Evolutionary conservation across 345 rosid species (phyloP), one percentile per base, ranked within the genome.

Genomic region (Gossypium raimondii): DNA sequence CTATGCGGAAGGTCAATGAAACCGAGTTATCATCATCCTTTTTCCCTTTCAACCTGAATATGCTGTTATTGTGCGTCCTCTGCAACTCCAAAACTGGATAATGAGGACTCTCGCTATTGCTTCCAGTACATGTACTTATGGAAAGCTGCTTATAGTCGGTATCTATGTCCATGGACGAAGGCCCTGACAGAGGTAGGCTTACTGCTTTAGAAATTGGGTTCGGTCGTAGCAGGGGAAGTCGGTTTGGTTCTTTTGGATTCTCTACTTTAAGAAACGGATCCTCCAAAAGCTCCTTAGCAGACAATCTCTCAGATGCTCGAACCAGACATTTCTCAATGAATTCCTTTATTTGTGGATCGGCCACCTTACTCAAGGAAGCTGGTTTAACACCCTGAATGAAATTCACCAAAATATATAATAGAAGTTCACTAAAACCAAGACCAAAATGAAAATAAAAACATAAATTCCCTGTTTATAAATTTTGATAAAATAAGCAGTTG

Each of bases 251-350:
- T 79, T 80, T 87, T 52, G 81, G 86, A 69, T 50, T 76, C 79
- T 67, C 87, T 13, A 60, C 67, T 75, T 79, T 80, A 20, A 90
- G 81, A 81, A 90, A 90, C 5, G 86, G 78, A 50, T 90, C 91
- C 56, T 78, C 81, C 76, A 90, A 75, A 78, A 90, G 93, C 59
- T 87, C 96, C 74, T 61, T 78, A 25, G 96, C 93, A 43, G 93
- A 70, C 81, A 82, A 78, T 79, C 96, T 90, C 74, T 84, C 69
- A 9, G 89, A 71, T 27, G 88, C 91, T 24, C 86, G 89, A 78
- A 83, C 85, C 22, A 90, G 82, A 77, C 96, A 90, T 83, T 89
- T 84, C 82, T 82, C 86, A 48, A 90, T 89, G 74, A 90, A 85
- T 25, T 70, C 83, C 85, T 74, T 85, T 65, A 86, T 76, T 70